Evolutionary conservation across 441 rosid species (phyloP).

Genomic region (Pelargonium australe): DNA sequence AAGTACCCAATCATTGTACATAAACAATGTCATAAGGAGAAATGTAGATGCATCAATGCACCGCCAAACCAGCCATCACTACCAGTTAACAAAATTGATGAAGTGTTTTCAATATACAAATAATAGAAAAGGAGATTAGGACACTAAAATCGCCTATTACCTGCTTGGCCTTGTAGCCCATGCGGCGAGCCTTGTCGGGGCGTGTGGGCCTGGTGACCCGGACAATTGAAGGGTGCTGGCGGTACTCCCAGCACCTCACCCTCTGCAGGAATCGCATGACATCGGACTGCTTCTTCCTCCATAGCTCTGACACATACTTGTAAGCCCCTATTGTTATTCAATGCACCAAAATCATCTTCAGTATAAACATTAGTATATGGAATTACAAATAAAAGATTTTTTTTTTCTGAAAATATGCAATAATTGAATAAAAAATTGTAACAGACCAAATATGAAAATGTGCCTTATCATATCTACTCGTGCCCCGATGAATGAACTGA

Average conservation of each 20-base stretch:
- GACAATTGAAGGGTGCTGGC: slow-evolving; percentile 59
- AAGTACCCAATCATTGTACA: slow-evolving; percentile 34
- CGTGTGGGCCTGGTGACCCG: slow-evolving; percentile 53
- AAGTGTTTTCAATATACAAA: neutral
- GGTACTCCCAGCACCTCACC: slow-evolving; percentile 71
- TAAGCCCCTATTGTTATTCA: slow-evolving; percentile 42
- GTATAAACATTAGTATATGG: neutral
- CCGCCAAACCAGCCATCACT: slow-evolving; percentile 35
- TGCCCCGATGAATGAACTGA: too few relatives aligned
- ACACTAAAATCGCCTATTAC: neutral
- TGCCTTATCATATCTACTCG: too few relatives aligned
- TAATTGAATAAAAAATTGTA: neutral
- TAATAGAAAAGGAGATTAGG: neutral
- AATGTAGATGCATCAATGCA: slow-evolving; percentile 25
- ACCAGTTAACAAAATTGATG: neutral
- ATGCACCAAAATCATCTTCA: neutral
- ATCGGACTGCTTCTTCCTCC: slow-evolving; percentile 74
- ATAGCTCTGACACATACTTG: slow-evolving; percentile 60
- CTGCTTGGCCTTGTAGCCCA: slow-evolving; percentile 51
- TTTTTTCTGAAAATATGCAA: neutral
- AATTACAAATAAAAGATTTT: neutral
- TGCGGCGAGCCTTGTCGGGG: slow-evolving; percentile 62
- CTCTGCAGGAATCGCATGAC: slow-evolving; percentile 65
- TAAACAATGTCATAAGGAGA: slow-evolving; percentile 16
- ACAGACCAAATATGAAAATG: too few relatives aligned